These are phyloP conservation scores for Neohortaea acidophila DNA, from an alignment of 495 filamentous ascomycete species.

Conservation along the genomic window DNA sequence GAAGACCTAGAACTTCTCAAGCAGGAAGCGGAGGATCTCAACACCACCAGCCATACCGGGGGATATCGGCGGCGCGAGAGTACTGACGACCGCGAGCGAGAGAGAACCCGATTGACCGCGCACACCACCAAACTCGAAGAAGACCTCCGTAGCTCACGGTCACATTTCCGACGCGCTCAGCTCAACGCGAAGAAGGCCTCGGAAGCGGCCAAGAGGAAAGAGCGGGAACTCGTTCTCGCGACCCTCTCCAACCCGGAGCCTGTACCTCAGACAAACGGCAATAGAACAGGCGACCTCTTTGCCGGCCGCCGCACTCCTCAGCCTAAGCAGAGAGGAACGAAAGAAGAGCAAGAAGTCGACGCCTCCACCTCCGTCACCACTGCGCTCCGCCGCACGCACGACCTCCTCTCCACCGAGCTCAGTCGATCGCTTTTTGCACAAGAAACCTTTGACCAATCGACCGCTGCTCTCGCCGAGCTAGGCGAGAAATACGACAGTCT, in stretches of 20 bases:
- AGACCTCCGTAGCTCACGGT: constrained; percentile 57
- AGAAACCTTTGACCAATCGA: constrained; percentile 67
- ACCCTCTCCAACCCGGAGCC: constrained; percentile 31
- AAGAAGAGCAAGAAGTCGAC: constrained; percentile 52
- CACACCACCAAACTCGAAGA: constrained; percentile 46
- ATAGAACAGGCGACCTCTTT: constrained; percentile 6
- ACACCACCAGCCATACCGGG: constrained; percentile 22
- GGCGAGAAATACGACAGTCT: constrained; percentile 64
- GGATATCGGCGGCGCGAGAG: constrained; percentile 29
- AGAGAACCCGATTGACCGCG: constrained; percentile 44
- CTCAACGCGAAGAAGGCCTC: constrained; percentile 65
- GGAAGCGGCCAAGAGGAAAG: constrained; percentile 52
- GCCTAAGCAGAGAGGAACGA: constrained; percentile 30
- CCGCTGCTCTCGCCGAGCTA: constrained; percentile 63
- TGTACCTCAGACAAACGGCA: constrained; percentile 7
- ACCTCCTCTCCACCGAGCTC: constrained; percentile 67
- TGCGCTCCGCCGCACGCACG: constrained; percentile 69
- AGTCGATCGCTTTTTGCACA: constrained; percentile 73
- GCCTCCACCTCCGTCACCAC: constrained; percentile 73
- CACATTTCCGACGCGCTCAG: constrained; percentile 70
- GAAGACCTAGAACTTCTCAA: constrained; percentile 69
- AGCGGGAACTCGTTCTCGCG: constrained; percentile 62
- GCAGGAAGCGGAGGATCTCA: constrained; percentile 60
- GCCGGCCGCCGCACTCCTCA: constrained; percentile 5
- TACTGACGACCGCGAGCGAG: constrained; percentile 38